Percentiles rank a stretch among this genome's conserved stretches.
Conservation (phyloP, 73 alveolate species). For the Symbiodinium natans region DNA sequence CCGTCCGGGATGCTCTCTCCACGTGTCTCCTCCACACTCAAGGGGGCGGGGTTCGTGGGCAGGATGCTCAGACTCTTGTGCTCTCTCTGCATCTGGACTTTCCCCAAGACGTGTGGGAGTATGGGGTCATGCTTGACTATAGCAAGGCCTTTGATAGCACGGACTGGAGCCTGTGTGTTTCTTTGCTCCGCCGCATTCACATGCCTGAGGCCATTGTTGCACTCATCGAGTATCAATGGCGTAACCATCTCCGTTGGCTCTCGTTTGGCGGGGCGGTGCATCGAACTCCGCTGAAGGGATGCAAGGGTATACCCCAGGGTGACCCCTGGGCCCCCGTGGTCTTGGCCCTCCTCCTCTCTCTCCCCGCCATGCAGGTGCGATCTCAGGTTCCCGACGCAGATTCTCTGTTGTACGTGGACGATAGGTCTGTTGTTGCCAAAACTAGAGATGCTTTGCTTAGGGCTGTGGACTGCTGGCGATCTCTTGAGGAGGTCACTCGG, state of each 20-base stretch:
- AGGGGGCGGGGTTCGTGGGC: neutral
- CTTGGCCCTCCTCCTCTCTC: neutral
- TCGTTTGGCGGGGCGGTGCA: neutral
- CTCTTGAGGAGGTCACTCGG: neutral
- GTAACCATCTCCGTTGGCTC: neutral
- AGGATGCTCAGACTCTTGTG: neutral
- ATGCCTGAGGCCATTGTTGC: neutral
- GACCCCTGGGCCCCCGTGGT: neutral
- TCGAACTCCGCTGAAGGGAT: neutral
- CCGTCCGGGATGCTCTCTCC: neutral
- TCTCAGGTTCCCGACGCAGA: neutral
- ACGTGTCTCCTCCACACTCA: neutral
- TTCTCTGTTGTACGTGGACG: neutral
- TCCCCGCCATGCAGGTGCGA: neutral
- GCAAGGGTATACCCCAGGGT: neutral
- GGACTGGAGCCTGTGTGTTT: neutral
- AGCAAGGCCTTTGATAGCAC: constrained; percentile 7
- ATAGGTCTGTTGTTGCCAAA: neutral
- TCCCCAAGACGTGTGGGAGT: neutral
- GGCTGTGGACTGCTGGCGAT: neutral
- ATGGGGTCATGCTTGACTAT: neutral
- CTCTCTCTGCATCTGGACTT: neutral
- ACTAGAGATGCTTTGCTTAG: neutral
- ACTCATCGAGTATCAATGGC: neutral
- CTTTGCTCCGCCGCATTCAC: neutral